Percentiles rank a stretch among this genome's conserved stretches.
These are phyloP conservation scores for Adansonia digitata DNA, from an alignment of 345 rosid genomes.

Conservation along the genomic window DNA sequence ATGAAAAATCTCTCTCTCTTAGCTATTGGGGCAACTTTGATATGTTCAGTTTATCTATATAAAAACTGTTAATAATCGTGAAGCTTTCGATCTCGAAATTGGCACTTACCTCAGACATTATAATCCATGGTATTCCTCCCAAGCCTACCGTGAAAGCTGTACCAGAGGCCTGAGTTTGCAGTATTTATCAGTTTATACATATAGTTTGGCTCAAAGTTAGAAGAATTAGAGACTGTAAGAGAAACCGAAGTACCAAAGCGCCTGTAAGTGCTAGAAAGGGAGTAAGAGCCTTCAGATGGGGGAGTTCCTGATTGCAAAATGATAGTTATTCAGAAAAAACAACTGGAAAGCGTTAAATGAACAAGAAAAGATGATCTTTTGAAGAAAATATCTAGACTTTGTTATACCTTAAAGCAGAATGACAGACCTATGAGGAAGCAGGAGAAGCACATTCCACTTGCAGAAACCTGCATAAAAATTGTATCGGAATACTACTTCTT, in stretches of 20 bases:
- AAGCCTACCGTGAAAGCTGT: conserved; percentile 27
- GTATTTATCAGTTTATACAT: neutral
- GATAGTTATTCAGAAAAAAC: neutral
- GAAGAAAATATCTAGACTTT: neutral
- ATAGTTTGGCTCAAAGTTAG: neutral
- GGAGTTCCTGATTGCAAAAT: conserved; percentile 17
- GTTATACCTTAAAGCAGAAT: conserved; percentile 45
- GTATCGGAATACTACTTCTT: neutral
- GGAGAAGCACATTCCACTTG: conserved; percentile 37
- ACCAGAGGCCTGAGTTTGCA: conserved; percentile 24
- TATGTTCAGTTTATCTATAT: neutral
- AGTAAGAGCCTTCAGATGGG: conserved; percentile 21
- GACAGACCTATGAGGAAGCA: conserved; percentile 34
- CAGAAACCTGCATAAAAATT: conserved; percentile 39
- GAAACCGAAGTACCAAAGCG: neutral
- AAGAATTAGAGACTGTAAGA: too few species aligned
- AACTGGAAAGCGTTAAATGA: neutral
- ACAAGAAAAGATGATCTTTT: neutral
- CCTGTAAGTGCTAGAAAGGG: conserved; percentile 23
- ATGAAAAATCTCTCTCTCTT: neutral
- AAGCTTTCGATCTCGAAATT: neutral
- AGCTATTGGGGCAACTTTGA: neutral
- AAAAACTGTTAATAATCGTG: neutral
- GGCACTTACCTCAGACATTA: conserved; percentile 37
- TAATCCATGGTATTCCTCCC: conserved; percentile 40